Evolutionary conservation across 176 grass and related monocot species (phyloP).

Genomic region (Puccinellia tenuiflora): DNA sequence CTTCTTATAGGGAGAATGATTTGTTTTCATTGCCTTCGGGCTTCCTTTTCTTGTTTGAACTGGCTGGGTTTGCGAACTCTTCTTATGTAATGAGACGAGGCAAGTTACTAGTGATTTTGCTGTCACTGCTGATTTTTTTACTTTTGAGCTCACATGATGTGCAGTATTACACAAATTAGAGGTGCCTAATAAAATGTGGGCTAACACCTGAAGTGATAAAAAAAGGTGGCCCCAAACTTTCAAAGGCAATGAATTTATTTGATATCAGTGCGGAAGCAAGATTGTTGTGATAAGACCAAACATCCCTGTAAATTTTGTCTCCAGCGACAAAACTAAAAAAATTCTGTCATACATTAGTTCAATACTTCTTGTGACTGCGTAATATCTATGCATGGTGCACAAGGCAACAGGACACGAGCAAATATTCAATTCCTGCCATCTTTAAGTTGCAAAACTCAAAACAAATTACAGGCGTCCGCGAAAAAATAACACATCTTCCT

Average conservation of each 20-base stretch:
- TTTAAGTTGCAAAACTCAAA: constrained; percentile 18
- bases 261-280: neutral
- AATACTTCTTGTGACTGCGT: neutral
- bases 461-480: neutral
- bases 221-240: too few relatives aligned
- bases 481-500: constrained; percentile 9
- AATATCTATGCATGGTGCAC: neutral
- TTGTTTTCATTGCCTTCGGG: too few relatives aligned
- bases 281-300: neutral
- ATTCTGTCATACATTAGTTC: neutral
- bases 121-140: too few relatives aligned
- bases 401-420: constrained; percentile 12
- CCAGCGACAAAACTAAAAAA: neutral
- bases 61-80: too few relatives aligned
- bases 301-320: neutral
- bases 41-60: too few relatives aligned
- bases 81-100: too few relatives aligned
- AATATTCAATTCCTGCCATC: neutral
- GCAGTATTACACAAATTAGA: neutral
- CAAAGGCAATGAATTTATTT: neutral
- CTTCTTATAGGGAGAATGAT: too few relatives aligned
- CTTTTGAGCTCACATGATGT: too few relatives aligned
- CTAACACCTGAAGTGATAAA: too few relatives aligned
- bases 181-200: too few relatives aligned
- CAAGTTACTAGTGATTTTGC: too few relatives aligned